Evolutionary conservation across 768 basidiomycete species (phyloP), one percentile per base, ranked within the genome.

Genomic region (Boletus eberwhitei): DNA sequence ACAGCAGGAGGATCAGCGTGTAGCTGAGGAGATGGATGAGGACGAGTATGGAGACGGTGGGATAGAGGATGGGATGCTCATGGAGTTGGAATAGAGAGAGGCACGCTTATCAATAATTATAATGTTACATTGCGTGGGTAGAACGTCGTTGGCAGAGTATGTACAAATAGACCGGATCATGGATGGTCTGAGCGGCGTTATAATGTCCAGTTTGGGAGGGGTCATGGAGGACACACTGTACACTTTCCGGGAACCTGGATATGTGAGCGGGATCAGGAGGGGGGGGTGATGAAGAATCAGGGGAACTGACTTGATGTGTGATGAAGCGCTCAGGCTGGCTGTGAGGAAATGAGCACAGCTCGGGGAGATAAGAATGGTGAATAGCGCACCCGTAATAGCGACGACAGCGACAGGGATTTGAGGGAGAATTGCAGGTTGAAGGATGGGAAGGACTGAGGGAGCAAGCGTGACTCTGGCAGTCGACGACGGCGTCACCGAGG

Each of bases 1-100:
- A 58, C 57, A 61, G 49, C 56, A 56, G 32, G 37, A 75, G 59
- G 61, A 48, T 26, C 47, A 48, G 24, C 37, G 52, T 3, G 62
- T 57, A 62, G 50, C 65, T 49, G 60, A 69, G 53, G 57, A 67
- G 5, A 66, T 64, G 59, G 73, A 78, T 26, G 78, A 79, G 35
- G 85, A 88, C 34, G 84, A 87, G 46, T 87, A 84, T 60, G 77
- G 71, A 8, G 83, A 87, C 59, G 86, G 84, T 3, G 88, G 85
- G 13, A 77, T 90, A 52, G 77, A 79, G 24, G 86, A 90, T 61
- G 76, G 72, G 45, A 79, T 83, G 73, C 60, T 89, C 35, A 76
- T 81, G 62, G 82, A 84, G 39, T 66, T 77, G 49, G 67, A 51
- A 35, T 55, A 52, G 34, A 31, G 32, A 13, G 0, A 13, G 3